A percentile compares a stretch with the other conserved stretches of the same genome.
Evolutionary conservation across 2,329 filamentous ascomycete genomes (phyloP).

Genomic region (Fusarium udum): DNA sequence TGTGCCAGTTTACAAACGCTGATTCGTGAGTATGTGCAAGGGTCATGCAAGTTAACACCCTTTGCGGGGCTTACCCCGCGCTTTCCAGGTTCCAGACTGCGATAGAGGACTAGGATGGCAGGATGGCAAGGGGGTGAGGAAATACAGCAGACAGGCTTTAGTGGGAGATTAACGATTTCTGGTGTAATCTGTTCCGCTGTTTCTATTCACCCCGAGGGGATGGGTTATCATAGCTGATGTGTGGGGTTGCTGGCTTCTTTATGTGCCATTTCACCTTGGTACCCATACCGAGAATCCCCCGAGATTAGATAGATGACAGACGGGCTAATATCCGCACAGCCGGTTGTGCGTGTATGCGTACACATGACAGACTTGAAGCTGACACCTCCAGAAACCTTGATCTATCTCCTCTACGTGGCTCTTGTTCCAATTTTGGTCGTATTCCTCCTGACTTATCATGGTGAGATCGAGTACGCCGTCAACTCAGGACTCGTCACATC

Average conservation of each 20-base stretch:
- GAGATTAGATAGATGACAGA: background rate
- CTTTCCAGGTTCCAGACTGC: background rate
- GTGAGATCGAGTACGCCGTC: background rate
- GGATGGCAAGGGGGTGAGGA: background rate
- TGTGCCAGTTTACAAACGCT: background rate
- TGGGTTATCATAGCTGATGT: background rate
- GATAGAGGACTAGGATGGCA: background rate
- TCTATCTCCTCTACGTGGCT: background rate
- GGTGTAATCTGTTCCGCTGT: background rate
- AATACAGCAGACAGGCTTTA: background rate
- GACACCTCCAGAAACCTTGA: background rate
- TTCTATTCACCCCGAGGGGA: fast-evolving
- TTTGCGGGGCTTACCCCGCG: background rate
- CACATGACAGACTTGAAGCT: background rate
- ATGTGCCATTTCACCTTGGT: background rate
- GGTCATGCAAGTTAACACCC: background rate
- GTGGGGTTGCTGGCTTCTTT: background rate
- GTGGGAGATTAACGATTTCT: background rate
- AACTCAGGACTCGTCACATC: background rate
- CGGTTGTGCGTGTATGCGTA: fast-evolving
- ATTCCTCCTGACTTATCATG: background rate
- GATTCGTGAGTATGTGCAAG: background rate
- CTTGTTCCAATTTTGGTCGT: background rate
- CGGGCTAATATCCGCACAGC: background rate
- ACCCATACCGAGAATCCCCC: background rate